phyloP scores from a whole-genome alignment of 257 asterid genomes.

The Nyctanthes arbortristis region DNA sequence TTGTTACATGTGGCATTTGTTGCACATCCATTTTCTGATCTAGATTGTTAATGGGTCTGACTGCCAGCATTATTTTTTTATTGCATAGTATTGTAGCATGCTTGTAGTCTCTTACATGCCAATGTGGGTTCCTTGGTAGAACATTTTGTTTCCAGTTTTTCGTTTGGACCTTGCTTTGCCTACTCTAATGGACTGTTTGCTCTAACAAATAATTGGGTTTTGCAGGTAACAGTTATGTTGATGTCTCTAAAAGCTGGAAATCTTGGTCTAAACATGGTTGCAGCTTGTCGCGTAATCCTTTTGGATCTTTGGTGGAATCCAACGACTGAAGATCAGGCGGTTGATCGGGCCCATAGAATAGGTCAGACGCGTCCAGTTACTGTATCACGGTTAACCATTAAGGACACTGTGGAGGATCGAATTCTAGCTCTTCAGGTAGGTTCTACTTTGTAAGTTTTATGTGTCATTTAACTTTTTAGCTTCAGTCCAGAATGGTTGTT shows the following conservation, averaged over 20 bases:
- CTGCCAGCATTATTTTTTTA: neutral
- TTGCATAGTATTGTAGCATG: neutral
- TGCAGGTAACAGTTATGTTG: constrained; percentile 93
- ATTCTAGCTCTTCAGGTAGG: constrained; percentile 91
- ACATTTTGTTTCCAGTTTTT: neutral
- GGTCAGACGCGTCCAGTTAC: constrained; percentile 95
- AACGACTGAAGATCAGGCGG: constrained; percentile 97
- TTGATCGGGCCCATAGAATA: constrained; percentile 97
- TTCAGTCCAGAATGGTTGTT: neutral
- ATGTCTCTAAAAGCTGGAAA: constrained; percentile 99
- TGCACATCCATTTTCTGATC: neutral
- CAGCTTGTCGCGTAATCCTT: constrained; percentile 91
- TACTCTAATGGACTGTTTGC: constrained; percentile 1
- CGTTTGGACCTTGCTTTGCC: neutral
- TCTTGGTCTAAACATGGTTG: constrained; percentile 98
- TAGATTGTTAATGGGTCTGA: neutral
- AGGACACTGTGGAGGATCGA: constrained; percentile 94
- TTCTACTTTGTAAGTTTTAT: neutral
- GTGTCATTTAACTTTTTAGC: constrained; percentile 3
- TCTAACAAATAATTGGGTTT: constrained; percentile 19
- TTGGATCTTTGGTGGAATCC: constrained; percentile 99
- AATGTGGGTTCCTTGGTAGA: constrained; percentile 1
- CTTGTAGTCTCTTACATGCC: neutral
- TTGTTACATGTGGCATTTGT: neutral
- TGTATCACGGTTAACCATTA: constrained; percentile 83